phyloP scores from a whole-genome alignment of 2,329 filamentous ascomycete species.

The Penicillium nordicum region DNA sequence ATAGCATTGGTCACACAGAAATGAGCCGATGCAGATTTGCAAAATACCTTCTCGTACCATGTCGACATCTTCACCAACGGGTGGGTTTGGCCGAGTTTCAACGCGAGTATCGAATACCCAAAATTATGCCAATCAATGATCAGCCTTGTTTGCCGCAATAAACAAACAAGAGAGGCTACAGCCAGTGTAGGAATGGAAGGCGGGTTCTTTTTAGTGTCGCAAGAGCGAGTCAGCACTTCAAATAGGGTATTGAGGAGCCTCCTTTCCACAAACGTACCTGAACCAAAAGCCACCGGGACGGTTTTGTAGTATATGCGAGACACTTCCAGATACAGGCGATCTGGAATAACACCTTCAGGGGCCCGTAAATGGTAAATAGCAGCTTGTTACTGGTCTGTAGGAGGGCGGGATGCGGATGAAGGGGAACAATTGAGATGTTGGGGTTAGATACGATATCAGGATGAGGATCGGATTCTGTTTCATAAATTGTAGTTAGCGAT shows the following conservation, averaged over 20 bases:
- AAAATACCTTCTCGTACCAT: constrained; percentile 72
- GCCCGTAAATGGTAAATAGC: constrained; percentile 73
- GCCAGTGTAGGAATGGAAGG: constrained; percentile 89
- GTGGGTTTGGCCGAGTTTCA: constrained; percentile 61
- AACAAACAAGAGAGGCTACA: constrained; percentile 68
- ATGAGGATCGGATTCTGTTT: constrained; percentile 71
- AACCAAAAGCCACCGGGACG: constrained; percentile 80
- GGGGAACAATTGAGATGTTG: constrained; percentile 66
- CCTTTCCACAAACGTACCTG: constrained; percentile 51
- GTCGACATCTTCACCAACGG: constrained; percentile 74
- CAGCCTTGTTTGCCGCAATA: constrained; percentile 73
- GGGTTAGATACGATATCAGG: constrained; percentile 69
- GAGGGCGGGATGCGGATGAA: constrained; percentile 64
- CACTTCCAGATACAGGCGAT: constrained; percentile 66
- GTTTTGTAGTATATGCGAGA: constrained; percentile 69
- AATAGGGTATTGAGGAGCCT: neutral
- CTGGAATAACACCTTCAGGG: constrained; percentile 84
- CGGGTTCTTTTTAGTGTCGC: constrained; percentile 63
- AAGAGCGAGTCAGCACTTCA: constrained; percentile 1
- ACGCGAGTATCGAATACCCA: constrained; percentile 83
- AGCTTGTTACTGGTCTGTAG: constrained; percentile 66
- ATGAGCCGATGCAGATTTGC: constrained; percentile 66
- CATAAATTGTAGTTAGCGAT: constrained; percentile 7
- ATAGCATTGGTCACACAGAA: constrained; percentile 90
- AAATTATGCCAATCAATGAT: constrained; percentile 99